A percentile compares a stretch with the other conserved stretches of the same genome.
Evolutionary conservation across 306 rosid species (phyloP).

Genomic region (Corylus americana): DNA sequence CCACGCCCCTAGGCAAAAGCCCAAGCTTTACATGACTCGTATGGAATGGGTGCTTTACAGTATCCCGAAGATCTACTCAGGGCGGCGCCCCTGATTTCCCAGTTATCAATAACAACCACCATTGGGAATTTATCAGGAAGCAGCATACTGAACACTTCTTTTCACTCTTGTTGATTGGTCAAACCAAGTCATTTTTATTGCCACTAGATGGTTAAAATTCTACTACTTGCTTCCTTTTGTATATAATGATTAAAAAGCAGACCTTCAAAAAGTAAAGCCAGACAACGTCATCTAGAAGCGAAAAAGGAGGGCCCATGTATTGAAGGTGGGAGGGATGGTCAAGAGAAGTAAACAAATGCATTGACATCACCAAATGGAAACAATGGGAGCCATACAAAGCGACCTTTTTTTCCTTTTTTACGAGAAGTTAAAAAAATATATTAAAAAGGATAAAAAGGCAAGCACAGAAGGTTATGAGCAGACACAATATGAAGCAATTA

Average conservation of each 20-base stretch:
- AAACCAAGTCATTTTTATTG: too few species aligned
- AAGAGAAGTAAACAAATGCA: background rate
- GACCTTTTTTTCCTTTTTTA: background rate
- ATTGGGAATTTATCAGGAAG: too few species aligned
- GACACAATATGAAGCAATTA: background rate
- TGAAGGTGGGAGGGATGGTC: background rate
- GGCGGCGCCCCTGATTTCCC: too few species aligned
- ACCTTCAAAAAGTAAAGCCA: background rate
- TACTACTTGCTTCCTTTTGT: background rate
- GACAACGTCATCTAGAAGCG: background rate
- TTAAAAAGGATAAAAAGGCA: background rate
- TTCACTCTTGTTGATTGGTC: too few species aligned
- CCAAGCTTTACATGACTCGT: too few species aligned
- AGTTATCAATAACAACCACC: too few species aligned
- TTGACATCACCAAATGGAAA: background rate
- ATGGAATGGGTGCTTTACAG: too few species aligned
- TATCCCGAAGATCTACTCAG: too few species aligned
- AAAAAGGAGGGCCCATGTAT: background rate
- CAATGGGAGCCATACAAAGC: background rate
- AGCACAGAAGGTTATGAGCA: background rate
- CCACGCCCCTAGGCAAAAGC: too few species aligned
- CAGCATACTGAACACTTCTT: too few species aligned
- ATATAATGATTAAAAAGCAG: background rate
- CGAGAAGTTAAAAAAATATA: background rate
- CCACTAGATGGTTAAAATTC: too few species aligned